Conservation (phyloP, 2,329 filamentous ascomycete species). For the Ambrosiella beaveri region DNA sequence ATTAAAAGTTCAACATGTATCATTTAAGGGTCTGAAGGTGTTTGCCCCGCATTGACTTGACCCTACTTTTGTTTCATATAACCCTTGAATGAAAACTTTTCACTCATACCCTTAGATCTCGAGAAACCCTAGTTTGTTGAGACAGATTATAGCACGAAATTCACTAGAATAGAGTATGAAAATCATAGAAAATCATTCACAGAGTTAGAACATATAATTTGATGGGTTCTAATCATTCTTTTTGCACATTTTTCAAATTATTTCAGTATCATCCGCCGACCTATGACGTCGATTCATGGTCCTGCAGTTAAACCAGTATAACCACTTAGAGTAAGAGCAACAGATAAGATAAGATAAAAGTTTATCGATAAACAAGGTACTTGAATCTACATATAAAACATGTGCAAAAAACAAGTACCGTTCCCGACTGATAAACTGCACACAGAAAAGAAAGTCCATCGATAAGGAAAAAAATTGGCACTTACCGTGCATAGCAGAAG, state of each 20-base stretch:
- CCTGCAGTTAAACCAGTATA: neutral
- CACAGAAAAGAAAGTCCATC: constrained; percentile 9
- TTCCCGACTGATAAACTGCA: neutral
- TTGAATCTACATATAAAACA: neutral
- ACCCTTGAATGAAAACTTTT: constrained; percentile 6
- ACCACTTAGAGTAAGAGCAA: neutral
- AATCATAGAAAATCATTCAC: neutral
- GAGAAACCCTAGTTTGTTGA: neutral
- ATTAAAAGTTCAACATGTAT: neutral
- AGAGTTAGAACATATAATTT: neutral
- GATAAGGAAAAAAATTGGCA: constrained; percentile 13
- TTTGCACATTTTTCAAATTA: neutral
- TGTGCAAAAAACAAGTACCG: neutral
- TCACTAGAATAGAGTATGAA: neutral
- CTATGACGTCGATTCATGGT: constrained; percentile 7
- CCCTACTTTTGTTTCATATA: neutral
- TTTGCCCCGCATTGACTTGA: neutral
- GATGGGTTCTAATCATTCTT: neutral
- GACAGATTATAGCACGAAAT: neutral
- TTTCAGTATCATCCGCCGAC: neutral
- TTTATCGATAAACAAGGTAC: constrained; percentile 5
- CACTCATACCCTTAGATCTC: neutral
- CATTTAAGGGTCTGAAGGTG: neutral
- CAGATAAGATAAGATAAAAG: constrained; percentile 12
- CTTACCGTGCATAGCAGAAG: neutral